Conservation (phyloP, 1,284 basidiomycete species). For the Anthracocystis panici-leucophaei region DNA sequence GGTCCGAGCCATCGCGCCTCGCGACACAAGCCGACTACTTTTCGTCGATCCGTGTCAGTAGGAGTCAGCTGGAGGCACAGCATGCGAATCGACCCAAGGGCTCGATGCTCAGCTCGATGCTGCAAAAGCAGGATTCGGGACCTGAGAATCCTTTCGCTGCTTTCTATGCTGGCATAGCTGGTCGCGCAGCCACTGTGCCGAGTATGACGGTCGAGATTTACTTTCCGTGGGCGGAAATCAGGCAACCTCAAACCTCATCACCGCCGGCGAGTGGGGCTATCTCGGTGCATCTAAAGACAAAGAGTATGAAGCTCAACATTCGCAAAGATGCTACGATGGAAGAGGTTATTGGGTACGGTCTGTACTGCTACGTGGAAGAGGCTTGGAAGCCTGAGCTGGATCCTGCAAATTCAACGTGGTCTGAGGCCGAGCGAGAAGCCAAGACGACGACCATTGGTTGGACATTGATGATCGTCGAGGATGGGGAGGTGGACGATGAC, state of each 20-base stretch:
- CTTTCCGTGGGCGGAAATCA: constrained; percentile 81
- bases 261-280: constrained; percentile 51
- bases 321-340: constrained; percentile 91
- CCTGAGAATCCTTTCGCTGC: constrained; percentile 70
- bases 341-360: constrained; percentile 91
- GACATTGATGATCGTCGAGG: constrained; percentile 95
- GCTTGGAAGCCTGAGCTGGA: constrained; percentile 82
- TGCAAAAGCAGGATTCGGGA: constrained; percentile 48
- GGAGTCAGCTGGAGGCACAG: constrained; percentile 34
- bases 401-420: constrained; percentile 15
- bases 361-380: constrained; percentile 92
- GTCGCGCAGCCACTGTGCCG: constrained; percentile 67
- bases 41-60: constrained; percentile 39
- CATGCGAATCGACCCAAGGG: constrained; percentile 48
- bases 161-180: constrained; percentile 71
- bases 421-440: constrained; percentile 75
- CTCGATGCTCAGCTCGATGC: constrained; percentile 49
- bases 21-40: constrained; percentile 45
- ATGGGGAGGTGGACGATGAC: constrained; percentile 98
- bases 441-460: constrained; percentile 84
- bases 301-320: constrained; percentile 75
- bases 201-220: constrained; percentile 80
- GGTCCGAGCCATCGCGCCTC: constrained; percentile 9
- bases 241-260: constrained; percentile 25
- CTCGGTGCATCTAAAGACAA: constrained; percentile 48